Evolutionary conservation across 2,329 filamentous ascomycete genomes (phyloP).

Genomic region (Xylariaceae sp.): DNA sequence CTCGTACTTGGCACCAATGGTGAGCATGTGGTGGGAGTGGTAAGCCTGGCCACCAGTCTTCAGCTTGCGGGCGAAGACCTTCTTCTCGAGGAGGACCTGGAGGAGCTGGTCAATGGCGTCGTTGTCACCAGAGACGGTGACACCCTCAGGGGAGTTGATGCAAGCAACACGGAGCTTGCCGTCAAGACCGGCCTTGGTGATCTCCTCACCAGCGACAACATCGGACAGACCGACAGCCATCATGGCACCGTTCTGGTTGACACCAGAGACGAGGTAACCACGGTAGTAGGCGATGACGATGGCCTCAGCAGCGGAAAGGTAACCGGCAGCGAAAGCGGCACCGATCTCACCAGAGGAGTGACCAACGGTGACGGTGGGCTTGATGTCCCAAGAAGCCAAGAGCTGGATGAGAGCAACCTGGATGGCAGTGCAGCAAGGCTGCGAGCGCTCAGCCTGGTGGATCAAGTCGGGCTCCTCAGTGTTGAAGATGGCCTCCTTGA

Average conservation of each 20-base stretch:
- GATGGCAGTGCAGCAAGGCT: constrained; percentile 31
- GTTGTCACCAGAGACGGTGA: constrained; percentile 14
- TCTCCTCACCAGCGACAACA: neutral
- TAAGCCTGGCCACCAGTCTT: constrained; percentile 14
- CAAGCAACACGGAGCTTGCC: constrained; percentile 15
- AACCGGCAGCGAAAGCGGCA: constrained; percentile 28
- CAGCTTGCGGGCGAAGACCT: neutral
- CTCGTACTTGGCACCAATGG: constrained; percentile 18
- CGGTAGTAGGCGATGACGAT: constrained; percentile 21
- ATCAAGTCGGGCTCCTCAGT: neutral
- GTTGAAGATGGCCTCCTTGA: constrained; percentile 7
- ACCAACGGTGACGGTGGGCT: constrained; percentile 36
- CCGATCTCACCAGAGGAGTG: constrained; percentile 33
- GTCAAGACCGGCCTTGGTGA: constrained; percentile 4
- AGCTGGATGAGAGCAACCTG: constrained; percentile 35
- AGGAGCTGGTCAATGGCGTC: neutral
- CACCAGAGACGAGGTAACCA: constrained; percentile 2
- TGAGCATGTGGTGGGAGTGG: constrained; percentile 18
- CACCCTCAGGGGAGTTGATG: constrained; percentile 20
- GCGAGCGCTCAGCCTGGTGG: constrained; percentile 25
- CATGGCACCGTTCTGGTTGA: constrained; percentile 9
- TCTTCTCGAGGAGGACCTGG: neutral
- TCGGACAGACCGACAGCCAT: constrained; percentile 13
- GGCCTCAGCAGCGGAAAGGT: constrained; percentile 13
- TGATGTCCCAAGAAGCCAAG: constrained; percentile 29